These are phyloP conservation scores for Candida schatavii DNA, from an alignment of 805 yeast species.

Conservation along the genomic window DNA sequence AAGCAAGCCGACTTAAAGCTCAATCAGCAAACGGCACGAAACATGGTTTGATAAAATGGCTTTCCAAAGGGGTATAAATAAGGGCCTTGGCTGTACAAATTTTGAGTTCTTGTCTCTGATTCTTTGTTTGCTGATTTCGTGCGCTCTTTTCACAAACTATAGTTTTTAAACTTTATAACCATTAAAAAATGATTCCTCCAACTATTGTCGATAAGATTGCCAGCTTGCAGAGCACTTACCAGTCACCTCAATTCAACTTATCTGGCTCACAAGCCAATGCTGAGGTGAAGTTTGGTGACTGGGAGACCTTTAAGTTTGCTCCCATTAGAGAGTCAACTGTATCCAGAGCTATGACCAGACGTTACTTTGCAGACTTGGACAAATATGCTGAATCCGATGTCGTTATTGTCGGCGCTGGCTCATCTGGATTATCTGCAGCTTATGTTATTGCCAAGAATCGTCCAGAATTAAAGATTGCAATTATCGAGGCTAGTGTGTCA, in stretches of 20 bases:
- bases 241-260: conserved; percentile 18
- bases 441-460: conserved; percentile 67
- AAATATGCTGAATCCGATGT: conserved; percentile 73
- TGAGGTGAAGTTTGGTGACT: conserved; percentile 44
- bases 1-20: too few species aligned
- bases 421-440: conserved; percentile 76
- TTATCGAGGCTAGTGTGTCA: conserved; percentile 70
- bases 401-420: conserved; percentile 76
- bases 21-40: neutral
- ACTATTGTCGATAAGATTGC: conserved; percentile 18
- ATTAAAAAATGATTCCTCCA: conserved; percentile 40
- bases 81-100: neutral
- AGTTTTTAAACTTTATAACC: neutral
- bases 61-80: conserved; percentile 1
- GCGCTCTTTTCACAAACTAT: neutral
- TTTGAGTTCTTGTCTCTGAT: neutral
- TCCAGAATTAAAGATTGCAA: conserved; percentile 73
- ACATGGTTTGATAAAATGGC: neutral
- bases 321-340: conserved; percentile 79
- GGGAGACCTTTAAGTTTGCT: conserved; percentile 66
- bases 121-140: neutral
- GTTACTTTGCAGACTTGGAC: conserved; percentile 71
- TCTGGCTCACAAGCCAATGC: conserved; percentile 20
- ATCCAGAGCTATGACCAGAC: conserved; percentile 74
- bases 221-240: conserved; percentile 2